These are phyloP conservation scores for Clonostachys sp. DNA, from an alignment of 2,329 filamentous ascomycete species.

Conservation along the genomic window DNA sequence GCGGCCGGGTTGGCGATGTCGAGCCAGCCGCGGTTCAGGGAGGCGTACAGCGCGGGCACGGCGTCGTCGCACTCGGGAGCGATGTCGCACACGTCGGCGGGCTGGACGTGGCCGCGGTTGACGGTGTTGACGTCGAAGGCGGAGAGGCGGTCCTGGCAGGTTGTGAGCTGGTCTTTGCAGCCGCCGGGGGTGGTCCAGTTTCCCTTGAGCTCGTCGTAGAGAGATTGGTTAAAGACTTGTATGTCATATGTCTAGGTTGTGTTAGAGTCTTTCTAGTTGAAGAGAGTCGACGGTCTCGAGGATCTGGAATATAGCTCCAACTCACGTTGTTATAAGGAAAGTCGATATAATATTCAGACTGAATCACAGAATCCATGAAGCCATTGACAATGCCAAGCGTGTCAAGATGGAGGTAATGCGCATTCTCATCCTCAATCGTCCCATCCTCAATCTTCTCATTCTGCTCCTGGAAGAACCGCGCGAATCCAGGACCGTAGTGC, in stretches of 20 bases:
- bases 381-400: slow-evolving; percentile 69
- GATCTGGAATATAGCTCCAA: not conserved
- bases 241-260: slow-evolving; percentile 47
- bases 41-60: slow-evolving; percentile 50
- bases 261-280: slow-evolving; percentile 14
- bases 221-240: slow-evolving; percentile 44
- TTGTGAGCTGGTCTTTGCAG: slow-evolving; percentile 46
- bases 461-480: slow-evolving; percentile 53
- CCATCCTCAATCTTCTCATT: slow-evolving; percentile 42
- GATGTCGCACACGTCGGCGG: slow-evolving; percentile 33
- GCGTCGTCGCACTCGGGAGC: slow-evolving; percentile 46
- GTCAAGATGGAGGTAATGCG: slow-evolving; percentile 46
- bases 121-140: slow-evolving; percentile 45
- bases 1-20: slow-evolving; percentile 51
- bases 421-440: slow-evolving; percentile 27
- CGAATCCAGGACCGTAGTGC: slow-evolving; percentile 63
- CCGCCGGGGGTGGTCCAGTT: slow-evolving; percentile 30
- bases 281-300: slow-evolving; percentile 37
- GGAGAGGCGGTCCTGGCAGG: slow-evolving; percentile 44
- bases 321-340: slow-evolving; percentile 58
- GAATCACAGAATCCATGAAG: slow-evolving; percentile 58
- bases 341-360: slow-evolving; percentile 49
- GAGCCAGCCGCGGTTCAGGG: slow-evolving; percentile 48
- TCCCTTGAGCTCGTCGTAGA: slow-evolving; percentile 16
- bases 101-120: slow-evolving; percentile 18